Evolutionary conservation across 2,329 filamentous ascomycete genomes (phyloP).

Genomic region (Pseudocercospora ulei): DNA sequence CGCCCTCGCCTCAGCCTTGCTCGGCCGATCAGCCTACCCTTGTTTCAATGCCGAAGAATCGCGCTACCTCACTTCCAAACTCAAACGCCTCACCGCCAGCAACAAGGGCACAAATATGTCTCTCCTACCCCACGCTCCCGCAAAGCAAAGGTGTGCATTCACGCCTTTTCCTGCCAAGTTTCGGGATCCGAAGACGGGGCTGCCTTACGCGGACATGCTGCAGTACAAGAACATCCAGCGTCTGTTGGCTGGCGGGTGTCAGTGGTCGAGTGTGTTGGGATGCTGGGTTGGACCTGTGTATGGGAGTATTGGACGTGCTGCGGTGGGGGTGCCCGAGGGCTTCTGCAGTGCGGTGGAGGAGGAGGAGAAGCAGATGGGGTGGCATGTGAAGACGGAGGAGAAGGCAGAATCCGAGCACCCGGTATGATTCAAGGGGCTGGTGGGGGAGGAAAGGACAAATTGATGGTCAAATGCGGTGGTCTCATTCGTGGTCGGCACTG

Average conservation of each 20-base stretch:
- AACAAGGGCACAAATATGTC: conserved; percentile 21
- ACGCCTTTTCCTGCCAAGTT: conserved; percentile 63
- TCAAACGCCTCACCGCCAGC: conserved; percentile 34
- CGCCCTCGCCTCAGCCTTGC: conserved; percentile 39
- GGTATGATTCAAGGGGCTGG: too few relatives aligned
- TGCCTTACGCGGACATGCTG: conserved; percentile 67
- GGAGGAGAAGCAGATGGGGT: conserved; percentile 1
- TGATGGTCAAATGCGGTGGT: too few relatives aligned
- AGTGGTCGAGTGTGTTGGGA: conserved; percentile 71
- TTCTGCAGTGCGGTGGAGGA: conserved; percentile 42
- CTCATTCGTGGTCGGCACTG: too few relatives aligned
- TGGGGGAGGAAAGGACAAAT: too few relatives aligned
- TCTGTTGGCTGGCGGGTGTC: conserved; percentile 61
- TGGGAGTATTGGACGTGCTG: conserved; percentile 45
- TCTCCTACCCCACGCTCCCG: conserved; percentile 31
- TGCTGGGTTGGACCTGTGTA: conserved; percentile 61
- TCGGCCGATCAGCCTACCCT: conserved; percentile 33
- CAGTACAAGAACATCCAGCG: conserved; percentile 76
- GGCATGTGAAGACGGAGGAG: neutral
- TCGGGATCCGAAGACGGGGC: conserved; percentile 70
- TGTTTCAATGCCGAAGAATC: conserved; percentile 45
- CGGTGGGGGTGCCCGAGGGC: conserved; percentile 67
- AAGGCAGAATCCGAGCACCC: too few relatives aligned
- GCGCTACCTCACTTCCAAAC: conserved; percentile 47
- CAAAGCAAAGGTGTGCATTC: conserved; percentile 58